Percentiles rank a stretch among this genome's conserved stretches.
Evolutionary conservation across 805 yeast species (phyloP).

Genomic region (Metschnikowia hibisci): DNA sequence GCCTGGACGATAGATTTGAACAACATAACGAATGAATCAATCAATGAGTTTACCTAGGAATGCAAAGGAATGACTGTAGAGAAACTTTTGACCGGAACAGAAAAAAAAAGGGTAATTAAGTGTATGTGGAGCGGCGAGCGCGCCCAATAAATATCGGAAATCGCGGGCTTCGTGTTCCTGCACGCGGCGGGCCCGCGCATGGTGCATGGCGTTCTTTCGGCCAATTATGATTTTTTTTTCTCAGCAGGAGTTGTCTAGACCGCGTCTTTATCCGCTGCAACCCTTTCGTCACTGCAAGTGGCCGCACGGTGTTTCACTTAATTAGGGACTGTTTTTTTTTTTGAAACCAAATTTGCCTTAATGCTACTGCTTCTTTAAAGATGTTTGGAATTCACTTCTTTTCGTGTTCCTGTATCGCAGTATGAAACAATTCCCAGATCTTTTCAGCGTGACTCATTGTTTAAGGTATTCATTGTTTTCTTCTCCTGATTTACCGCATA

Average conservation of each 20-base stretch:
- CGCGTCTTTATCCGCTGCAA: constrained; percentile 1
- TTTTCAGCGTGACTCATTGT: too few relatives aligned
- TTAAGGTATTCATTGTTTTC: too few relatives aligned
- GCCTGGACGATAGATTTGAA: constrained; percentile 47
- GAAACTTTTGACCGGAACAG: constrained; percentile 18
- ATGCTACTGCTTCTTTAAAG: too few relatives aligned
- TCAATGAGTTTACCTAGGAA: constrained; percentile 25
- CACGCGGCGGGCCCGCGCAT: not conserved
- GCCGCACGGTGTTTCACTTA: too few relatives aligned
- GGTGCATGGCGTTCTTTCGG: constrained; percentile 1
- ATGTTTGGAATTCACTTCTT: too few relatives aligned
- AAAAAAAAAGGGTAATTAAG: too few relatives aligned
- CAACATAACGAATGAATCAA: constrained; percentile 36
- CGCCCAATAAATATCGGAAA: constrained; percentile 2
- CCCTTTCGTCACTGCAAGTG: too few relatives aligned
- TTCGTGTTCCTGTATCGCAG: too few relatives aligned
- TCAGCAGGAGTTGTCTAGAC: constrained; percentile 4
- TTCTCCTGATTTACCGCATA: too few relatives aligned
- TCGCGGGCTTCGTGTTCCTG: not conserved
- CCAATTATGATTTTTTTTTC: constrained; percentile 2
- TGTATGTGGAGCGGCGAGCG: not conserved
- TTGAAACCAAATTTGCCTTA: too few relatives aligned
- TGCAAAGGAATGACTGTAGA: constrained; percentile 29
- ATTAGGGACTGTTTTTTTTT: too few relatives aligned
- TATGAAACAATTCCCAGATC: too few relatives aligned